Conservation (phyloP, 2,329 filamentous ascomycete species). For the Zarea fungicola region DNA sequence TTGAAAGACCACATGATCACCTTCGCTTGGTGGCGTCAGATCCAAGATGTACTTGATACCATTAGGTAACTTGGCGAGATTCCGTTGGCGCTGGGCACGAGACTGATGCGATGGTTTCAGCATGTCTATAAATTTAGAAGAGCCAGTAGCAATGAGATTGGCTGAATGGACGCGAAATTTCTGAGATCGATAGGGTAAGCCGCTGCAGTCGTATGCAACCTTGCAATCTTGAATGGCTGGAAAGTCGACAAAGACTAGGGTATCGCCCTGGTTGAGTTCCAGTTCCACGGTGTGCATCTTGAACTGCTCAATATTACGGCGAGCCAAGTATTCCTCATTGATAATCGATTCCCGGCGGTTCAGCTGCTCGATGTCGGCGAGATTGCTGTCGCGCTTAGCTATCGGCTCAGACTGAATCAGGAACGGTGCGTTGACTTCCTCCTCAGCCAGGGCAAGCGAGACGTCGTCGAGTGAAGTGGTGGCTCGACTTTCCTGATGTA, state of each 20-base stretch:
- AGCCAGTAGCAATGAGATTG: slow-evolving; percentile 42
- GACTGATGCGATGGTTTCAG: slow-evolving; percentile 38
- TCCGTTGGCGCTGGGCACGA: slow-evolving; percentile 33
- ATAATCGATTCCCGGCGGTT: no score
- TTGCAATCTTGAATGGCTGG: slow-evolving; percentile 20
- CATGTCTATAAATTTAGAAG: slow-evolving; percentile 41
- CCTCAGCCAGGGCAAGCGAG: no score
- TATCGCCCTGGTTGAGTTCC: slow-evolving; percentile 32
- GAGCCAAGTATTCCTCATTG: no score
- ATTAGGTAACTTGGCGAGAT: slow-evolving; percentile 29
- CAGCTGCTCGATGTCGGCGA: no score
- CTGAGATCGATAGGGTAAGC: slow-evolving; percentile 29
- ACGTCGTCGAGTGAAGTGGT: no score
- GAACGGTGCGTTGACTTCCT: no score
- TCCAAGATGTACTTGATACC: slow-evolving; percentile 57
- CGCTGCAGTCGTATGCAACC: slow-evolving; percentile 30
- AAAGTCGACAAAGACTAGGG: slow-evolving; percentile 39
- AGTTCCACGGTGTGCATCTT: slow-evolving; percentile 18
- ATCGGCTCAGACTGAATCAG: no score
- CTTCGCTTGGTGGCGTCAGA: slow-evolving; percentile 56
- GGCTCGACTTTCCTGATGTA: no score
- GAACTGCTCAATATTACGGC: slow-evolving; percentile 4
- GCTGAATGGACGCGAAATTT: slow-evolving; percentile 40
- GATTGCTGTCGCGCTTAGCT: no score
- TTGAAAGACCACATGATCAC: slow-evolving; percentile 56